Conservation (phyloP, 371 early-diverging fungal genomes). For the Mortierella sp. region DNA sequence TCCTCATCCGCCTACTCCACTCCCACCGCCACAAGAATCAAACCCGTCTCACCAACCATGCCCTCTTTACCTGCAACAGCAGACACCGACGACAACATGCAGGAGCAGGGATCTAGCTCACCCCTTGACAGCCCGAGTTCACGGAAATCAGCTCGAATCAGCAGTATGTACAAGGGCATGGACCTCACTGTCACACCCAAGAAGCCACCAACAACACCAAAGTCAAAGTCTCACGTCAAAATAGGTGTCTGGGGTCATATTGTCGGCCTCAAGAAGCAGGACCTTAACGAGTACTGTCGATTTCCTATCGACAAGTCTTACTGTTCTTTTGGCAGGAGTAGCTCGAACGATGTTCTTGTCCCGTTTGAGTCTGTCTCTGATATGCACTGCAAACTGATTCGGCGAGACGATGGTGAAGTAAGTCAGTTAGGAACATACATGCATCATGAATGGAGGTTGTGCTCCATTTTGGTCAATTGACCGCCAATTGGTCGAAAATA, state of each 20-base stretch:
- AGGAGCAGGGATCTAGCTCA: background rate
- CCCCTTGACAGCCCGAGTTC: slow-evolving; percentile 26
- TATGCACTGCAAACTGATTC: slow-evolving; percentile 46
- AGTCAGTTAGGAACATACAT: background rate
- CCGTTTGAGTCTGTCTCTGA: slow-evolving; percentile 47
- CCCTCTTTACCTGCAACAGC: background rate
- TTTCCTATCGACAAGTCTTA: slow-evolving; percentile 51
- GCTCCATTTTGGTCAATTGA: background rate
- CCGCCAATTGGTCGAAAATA: background rate
- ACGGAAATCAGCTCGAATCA: slow-evolving; percentile 38
- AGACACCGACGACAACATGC: background rate
- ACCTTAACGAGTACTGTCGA: slow-evolving; percentile 34
- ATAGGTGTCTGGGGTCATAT: slow-evolving; percentile 39
- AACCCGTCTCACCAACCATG: background rate
- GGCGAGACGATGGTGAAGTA: slow-evolving; percentile 51
- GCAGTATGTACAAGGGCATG: background rate
- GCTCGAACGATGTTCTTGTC: slow-evolving; percentile 34
- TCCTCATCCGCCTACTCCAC: background rate
- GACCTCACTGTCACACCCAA: slow-evolving; percentile 9
- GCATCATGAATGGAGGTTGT: background rate
- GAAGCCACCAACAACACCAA: slow-evolving; percentile 30
- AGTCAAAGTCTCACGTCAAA: slow-evolving; percentile 27
- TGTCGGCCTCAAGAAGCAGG: slow-evolving; percentile 36
- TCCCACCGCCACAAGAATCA: slow-evolving; percentile 2
- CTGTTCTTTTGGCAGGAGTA: slow-evolving; percentile 40